These are phyloP conservation scores for Clarireedia hainanense DNA, from an alignment of 2,329 filamentous ascomycete species.

Conservation along the genomic window DNA sequence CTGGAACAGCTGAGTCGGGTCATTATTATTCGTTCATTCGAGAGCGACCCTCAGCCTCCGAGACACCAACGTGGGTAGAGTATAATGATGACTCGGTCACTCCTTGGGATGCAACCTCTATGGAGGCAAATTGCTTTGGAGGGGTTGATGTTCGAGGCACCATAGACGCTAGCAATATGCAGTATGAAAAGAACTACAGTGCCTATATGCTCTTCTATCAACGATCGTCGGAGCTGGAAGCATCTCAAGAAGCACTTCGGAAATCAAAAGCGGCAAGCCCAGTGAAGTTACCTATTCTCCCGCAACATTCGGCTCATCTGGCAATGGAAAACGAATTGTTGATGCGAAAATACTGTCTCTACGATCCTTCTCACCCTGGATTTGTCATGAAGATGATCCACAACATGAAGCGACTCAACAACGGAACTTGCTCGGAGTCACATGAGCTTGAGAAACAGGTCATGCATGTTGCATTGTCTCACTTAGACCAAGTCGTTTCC, in stretches of 20 bases:
- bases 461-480: conserved; percentile 49
- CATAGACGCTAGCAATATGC: conserved; percentile 37
- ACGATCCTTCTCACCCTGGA: conserved; percentile 60
- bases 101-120: conserved; percentile 63
- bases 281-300: conserved; percentile 39
- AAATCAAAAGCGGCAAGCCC: conserved; percentile 31
- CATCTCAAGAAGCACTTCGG: conserved; percentile 41
- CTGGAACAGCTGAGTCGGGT: conserved; percentile 84
- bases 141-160: conserved; percentile 50
- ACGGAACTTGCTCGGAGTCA: conserved; percentile 40
- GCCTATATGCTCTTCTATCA: conserved; percentile 99
- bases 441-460: conserved; percentile 41
- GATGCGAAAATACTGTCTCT: conserved; percentile 70
- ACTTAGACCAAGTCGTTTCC: conserved; percentile 69
- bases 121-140: conserved; percentile 76
- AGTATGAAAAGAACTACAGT: conserved; percentile 67
- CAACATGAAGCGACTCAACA: conserved; percentile 42
- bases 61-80: conserved; percentile 64
- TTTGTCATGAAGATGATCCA: conserved; percentile 59
- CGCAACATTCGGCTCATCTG: conserved; percentile 50
- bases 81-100: conserved; percentile 88
- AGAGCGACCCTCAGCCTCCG: conserved; percentile 54
- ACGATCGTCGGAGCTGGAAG: conserved; percentile 57
- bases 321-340: conserved; percentile 63
- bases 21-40: conserved; percentile 97